phyloP scores from a whole-genome alignment of 2,329 filamentous ascomycete species.

The Elsinoe arachidis region DNA sequence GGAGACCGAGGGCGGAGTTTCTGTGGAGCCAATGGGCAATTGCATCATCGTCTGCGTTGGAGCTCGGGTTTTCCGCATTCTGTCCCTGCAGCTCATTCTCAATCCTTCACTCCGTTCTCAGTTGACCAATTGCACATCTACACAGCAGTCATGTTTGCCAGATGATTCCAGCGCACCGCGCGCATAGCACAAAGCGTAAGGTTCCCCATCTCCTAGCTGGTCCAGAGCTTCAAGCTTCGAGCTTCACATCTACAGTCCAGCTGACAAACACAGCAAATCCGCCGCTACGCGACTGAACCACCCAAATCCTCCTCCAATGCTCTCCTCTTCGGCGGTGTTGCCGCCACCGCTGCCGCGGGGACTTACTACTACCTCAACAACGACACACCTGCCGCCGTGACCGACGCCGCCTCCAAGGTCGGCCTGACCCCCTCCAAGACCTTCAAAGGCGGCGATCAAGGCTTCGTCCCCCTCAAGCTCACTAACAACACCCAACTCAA shows the following conservation, averaged over 20 bases:
- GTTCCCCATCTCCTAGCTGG: constrained; percentile 15
- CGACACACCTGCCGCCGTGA: constrained; percentile 21
- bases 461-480: constrained; percentile 74
- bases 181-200: constrained; percentile 27
- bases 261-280: constrained; percentile 45
- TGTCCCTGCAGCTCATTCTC: constrained; percentile 1
- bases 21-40: background rate
- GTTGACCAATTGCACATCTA: background rate
- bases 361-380: constrained; percentile 43
- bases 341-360: constrained; percentile 50
- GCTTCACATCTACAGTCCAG: constrained; percentile 2
- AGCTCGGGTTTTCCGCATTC: constrained; percentile 9
- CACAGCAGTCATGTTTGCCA: constrained; percentile 33
- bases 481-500: constrained; percentile 71
- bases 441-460: constrained; percentile 81
- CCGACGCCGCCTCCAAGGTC: constrained; percentile 20
- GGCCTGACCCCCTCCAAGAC: constrained; percentile 37
- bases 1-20: constrained; percentile 1
- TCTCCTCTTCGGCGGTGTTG: constrained; percentile 53
- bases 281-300: constrained; percentile 63
- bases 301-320: constrained; percentile 50
- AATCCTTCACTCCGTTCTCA: background rate
- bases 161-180: constrained; percentile 36
- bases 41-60: constrained; percentile 4
- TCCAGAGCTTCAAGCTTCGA: constrained; percentile 13